Evolutionary conservation across 495 filamentous ascomycete species (phyloP).

Genomic region (Platismatia glauca): DNA sequence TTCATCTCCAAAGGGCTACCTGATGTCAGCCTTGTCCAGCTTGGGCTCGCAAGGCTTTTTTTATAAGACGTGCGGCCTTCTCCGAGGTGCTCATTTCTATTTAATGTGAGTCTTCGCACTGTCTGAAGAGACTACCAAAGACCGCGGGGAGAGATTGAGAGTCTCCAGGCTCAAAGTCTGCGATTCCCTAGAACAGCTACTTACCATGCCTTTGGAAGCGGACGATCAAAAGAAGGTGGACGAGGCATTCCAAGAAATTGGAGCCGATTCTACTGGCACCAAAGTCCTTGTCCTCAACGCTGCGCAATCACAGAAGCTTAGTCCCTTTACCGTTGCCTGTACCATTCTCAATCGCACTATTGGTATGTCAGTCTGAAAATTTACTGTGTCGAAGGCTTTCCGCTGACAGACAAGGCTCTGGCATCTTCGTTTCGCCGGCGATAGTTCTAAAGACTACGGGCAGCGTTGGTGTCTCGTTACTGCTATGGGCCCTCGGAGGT

Average conservation of each 20-base stretch:
- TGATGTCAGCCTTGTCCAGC: not conserved
- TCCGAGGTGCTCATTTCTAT: not conserved
- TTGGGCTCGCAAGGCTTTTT: not conserved
- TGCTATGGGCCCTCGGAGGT: slow-evolving; percentile 34
- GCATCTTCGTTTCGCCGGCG: slow-evolving; percentile 32
- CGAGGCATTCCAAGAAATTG: slow-evolving; percentile 14
- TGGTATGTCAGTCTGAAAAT: slow-evolving; percentile 14
- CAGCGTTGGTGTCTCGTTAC: slow-evolving; percentile 31
- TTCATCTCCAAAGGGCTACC: not conserved
- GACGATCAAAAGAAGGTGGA: slow-evolving; percentile 20
- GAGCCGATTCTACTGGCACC: slow-evolving; percentile 4
- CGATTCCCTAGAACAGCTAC: not conserved
- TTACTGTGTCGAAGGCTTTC: not conserved
- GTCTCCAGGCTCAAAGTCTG: not conserved
- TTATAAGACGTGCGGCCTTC: not conserved
- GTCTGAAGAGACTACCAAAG: not conserved
- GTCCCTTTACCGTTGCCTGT: slow-evolving; percentile 16
- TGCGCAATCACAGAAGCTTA: slow-evolving; percentile 16
- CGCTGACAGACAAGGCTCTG: slow-evolving; percentile 24
- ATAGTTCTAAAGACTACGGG: slow-evolving; percentile 30
- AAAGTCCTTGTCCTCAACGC: slow-evolving; percentile 13
- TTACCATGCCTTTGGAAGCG: slow-evolving; percentile 15
- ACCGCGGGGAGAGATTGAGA: not conserved
- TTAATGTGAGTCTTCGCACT: not conserved
- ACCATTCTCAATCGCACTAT: slow-evolving; percentile 21